These are phyloP conservation scores for Kluyveromyces aestuarii DNA, from an alignment of 805 yeast species.

Conservation along the genomic window DNA sequence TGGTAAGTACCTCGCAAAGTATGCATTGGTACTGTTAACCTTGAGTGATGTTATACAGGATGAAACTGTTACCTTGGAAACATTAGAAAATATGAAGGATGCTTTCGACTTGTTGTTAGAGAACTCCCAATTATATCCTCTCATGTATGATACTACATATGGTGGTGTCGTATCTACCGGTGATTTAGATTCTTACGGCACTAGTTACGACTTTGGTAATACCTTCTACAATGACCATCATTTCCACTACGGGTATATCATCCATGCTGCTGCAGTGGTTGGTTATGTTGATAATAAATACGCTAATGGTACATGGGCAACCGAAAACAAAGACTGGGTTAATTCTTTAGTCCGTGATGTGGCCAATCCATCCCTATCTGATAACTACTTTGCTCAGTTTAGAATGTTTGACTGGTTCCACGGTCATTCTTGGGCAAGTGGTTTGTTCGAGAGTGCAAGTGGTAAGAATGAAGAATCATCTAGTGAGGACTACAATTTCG, in stretches of 20 bases:
- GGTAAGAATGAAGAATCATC: conserved; percentile 67
- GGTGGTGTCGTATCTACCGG: conserved; percentile 48
- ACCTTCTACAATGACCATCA: conserved; percentile 80
- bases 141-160: conserved; percentile 46
- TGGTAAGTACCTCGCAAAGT: conserved; percentile 49
- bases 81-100: conserved; percentile 31
- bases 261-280: conserved; percentile 75
- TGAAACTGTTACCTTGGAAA: conserved; percentile 29
- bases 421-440: conserved; percentile 74
- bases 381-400: conserved; percentile 51
- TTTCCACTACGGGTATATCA: conserved; percentile 77
- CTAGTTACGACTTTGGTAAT: conserved; percentile 55
- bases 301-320: conserved; percentile 44
- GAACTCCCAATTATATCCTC: conserved; percentile 40
- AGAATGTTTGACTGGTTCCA: conserved; percentile 62
- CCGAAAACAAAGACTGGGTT: conserved; percentile 43
- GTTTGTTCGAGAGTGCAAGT: conserved; percentile 51
- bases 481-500: conserved; percentile 63
- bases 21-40: conserved; percentile 46
- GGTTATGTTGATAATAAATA: conserved; percentile 49
- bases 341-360: conserved; percentile 57
- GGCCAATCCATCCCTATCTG: conserved; percentile 49
- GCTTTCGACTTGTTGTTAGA: conserved; percentile 35
- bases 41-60: conserved; percentile 41
- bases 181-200: conserved; percentile 33